phyloP scores from a whole-genome alignment of 768 basidiomycete species.

The Lenzites betulinus region DNA sequence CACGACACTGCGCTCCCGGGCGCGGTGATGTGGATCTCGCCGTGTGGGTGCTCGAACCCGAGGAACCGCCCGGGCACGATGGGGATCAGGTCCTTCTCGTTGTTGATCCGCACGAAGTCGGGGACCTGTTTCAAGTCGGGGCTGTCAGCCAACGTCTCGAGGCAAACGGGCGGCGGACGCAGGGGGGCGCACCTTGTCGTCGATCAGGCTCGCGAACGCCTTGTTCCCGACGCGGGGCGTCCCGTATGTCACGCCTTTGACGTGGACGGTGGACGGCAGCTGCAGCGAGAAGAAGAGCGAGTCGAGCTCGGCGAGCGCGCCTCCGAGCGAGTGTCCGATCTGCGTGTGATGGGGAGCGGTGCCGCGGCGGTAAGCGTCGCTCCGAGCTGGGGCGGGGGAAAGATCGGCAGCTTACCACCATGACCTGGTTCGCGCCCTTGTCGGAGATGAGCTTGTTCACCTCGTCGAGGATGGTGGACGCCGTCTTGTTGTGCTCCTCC shows the following conservation, averaged over 20 bases:
- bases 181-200: slow-evolving; percentile 40
- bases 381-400: not conserved
- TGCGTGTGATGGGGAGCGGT: not conserved
- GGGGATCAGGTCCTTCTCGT: slow-evolving; percentile 50
- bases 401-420: slow-evolving; percentile 35
- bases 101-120: slow-evolving; percentile 35
- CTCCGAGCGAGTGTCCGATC: slow-evolving; percentile 39
- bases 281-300: slow-evolving; percentile 33
- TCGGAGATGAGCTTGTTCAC: slow-evolving; percentile 43
- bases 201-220: slow-evolving; percentile 41
- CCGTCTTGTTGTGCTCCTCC: slow-evolving; percentile 50
- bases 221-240: slow-evolving; percentile 55
- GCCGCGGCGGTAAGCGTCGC: not conserved
- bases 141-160: not conserved
- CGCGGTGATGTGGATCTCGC: slow-evolving; percentile 54
- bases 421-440: slow-evolving; percentile 44
- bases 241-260: slow-evolving; percentile 50
- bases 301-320: slow-evolving; percentile 35
- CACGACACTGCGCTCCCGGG: slow-evolving; percentile 42
- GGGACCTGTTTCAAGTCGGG: slow-evolving; percentile 20
- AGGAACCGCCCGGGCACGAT: slow-evolving; percentile 57
- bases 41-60: slow-evolving; percentile 52
- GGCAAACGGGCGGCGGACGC: slow-evolving; percentile 41
- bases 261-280: slow-evolving; percentile 31
- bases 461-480: slow-evolving; percentile 46